phyloP scores from a whole-genome alignment of 331 rosid species.

The Telfairia occidentalis region DNA sequence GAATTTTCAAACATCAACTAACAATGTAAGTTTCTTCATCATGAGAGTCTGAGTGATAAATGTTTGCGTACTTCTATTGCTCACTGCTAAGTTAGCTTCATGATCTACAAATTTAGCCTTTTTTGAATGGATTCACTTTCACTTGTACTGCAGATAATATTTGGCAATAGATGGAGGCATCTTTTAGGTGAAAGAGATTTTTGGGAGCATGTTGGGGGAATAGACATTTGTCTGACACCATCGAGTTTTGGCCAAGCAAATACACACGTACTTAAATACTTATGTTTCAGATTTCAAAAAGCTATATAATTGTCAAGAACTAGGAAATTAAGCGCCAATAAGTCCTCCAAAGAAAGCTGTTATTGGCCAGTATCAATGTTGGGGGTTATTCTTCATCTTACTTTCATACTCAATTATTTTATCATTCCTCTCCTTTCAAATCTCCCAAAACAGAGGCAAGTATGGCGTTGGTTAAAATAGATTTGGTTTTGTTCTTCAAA shows the following conservation, averaged over 20 bases:
- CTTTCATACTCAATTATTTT: neutral
- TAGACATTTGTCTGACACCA: constrained; percentile 79
- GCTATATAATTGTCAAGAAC: neutral
- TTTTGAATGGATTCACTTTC: neutral
- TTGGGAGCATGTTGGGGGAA: constrained; percentile 94
- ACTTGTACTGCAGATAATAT: constrained; percentile 57
- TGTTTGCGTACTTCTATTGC: neutral
- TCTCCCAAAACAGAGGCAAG: neutral
- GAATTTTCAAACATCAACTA: constrained; percentile 84
- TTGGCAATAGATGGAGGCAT: constrained; percentile 96
- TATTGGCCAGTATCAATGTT: neutral
- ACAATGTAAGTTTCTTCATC: constrained; percentile 54
- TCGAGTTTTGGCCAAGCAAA: constrained; percentile 98
- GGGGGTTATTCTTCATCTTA: neutral
- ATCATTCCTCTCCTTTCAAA: neutral
- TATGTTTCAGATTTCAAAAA: neutral
- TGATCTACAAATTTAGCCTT: neutral
- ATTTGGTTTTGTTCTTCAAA: neutral
- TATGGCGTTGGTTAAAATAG: neutral
- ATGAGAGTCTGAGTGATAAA: neutral
- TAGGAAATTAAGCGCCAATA: neutral
- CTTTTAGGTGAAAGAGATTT: constrained; percentile 81
- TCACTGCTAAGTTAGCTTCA: neutral
- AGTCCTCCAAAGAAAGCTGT: neutral
- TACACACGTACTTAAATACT: constrained; percentile 47